Percentiles rank a stretch among this genome's conserved stretches.
Conservation (phyloP, 129 eudicot genomes). For the Dittrichia graveolens region DNA sequence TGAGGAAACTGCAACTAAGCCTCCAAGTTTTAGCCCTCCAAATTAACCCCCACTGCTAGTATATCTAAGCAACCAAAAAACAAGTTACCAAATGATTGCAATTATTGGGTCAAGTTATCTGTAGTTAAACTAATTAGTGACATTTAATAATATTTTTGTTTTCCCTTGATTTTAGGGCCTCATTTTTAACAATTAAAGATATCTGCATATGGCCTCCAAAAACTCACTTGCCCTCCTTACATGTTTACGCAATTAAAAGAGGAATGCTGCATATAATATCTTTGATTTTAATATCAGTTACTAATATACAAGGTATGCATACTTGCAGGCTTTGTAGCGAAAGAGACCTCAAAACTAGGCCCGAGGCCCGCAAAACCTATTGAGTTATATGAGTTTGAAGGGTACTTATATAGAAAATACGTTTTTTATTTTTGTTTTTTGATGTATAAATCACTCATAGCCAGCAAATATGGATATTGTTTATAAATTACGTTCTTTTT, state of each 20-base stretch:
- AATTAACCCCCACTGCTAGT: too few species aligned
- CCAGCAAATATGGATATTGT: neutral
- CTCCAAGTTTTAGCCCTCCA: too few species aligned
- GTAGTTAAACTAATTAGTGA: too few species aligned
- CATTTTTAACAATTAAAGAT: too few species aligned
- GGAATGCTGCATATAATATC: neutral
- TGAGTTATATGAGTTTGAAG: conserved; percentile 91
- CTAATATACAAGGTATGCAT: conserved; percentile 18
- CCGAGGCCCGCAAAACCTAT: conserved; percentile 93
- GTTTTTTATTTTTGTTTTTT: neutral
- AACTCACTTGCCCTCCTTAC: neutral
- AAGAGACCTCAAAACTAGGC: conserved; percentile 84
- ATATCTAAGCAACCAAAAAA: too few species aligned
- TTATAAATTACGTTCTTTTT: conserved; percentile 1
- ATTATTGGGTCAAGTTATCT: too few species aligned
- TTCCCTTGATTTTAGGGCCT: too few species aligned
- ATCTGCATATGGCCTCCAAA: neutral
- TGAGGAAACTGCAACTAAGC: too few species aligned
- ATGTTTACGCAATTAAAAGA: conserved; percentile 1
- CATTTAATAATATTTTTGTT: too few species aligned
- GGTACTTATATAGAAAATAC: conserved; percentile 42
- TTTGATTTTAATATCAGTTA: neutral
- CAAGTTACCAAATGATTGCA: too few species aligned
- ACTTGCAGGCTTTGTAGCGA: conserved; percentile 58
- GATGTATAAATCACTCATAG: neutral